Conservation (phyloP, 225 moss, liverwort and hornwort genomes). For the Polytrichum formosum region DNA sequence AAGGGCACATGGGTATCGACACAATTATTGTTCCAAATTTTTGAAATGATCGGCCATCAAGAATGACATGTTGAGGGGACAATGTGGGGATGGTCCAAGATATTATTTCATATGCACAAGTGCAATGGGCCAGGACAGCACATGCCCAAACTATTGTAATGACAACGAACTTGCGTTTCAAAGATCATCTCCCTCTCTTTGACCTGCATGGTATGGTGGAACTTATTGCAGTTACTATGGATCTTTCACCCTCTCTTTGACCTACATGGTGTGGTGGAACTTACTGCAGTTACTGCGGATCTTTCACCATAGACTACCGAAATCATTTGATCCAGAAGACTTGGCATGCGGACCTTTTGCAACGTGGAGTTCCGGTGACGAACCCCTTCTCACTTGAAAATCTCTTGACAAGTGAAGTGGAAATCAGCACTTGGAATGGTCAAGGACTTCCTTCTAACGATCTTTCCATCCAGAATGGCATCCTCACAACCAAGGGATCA, state of each 20-base stretch:
- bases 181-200: too few relatives aligned
- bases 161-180: too few relatives aligned
- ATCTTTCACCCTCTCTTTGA: constrained; percentile 39
- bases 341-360: constrained; percentile 70
- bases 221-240: constrained; percentile 65
- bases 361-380: constrained; percentile 60
- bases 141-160: too few relatives aligned
- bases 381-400: constrained; percentile 58
- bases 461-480: constrained; percentile 92
- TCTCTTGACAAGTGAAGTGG: constrained; percentile 80
- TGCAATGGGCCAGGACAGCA: too few relatives aligned
- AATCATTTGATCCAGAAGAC: constrained; percentile 52
- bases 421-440: constrained; percentile 91
- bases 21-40: too few relatives aligned
- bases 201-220: too few relatives aligned
- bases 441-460: constrained; percentile 96
- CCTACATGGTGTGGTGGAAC: too few relatives aligned
- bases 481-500: constrained; percentile 83
- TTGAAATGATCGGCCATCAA: too few relatives aligned
- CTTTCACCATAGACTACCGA: constrained; percentile 79
- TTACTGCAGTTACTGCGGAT: constrained; percentile 73
- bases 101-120: too few relatives aligned
- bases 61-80: too few relatives aligned
- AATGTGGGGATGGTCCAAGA: too few relatives aligned
- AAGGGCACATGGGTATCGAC: too few relatives aligned